Evolutionary conservation across 306 rosid species (phyloP).

Genomic region (Neltuma alba): DNA sequence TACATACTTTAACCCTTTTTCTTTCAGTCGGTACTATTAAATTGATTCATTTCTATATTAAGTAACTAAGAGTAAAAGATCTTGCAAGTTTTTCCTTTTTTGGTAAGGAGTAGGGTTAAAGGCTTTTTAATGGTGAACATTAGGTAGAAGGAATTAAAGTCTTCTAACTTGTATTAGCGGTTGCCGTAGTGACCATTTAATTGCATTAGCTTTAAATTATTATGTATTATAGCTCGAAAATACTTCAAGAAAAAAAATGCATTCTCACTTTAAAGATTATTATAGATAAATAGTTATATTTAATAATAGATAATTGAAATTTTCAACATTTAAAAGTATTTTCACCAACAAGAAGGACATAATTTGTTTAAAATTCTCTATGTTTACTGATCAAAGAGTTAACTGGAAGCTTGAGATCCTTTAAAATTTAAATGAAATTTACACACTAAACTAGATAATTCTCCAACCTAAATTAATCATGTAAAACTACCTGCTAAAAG

Average conservation of each 20-base stretch:
- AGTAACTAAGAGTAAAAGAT: too few relatives aligned
- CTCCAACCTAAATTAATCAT: not conserved
- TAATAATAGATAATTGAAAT: too few relatives aligned
- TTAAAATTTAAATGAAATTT: not conserved
- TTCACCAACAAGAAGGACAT: not conserved
- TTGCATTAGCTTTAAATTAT: too few relatives aligned
- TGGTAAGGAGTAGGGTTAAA: too few relatives aligned
- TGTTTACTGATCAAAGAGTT: not conserved
- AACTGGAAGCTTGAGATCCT: not conserved
- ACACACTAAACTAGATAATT: not conserved
- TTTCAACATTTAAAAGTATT: not conserved
- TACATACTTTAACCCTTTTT: too few relatives aligned
- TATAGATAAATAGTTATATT: not conserved
- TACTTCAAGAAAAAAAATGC: not conserved
- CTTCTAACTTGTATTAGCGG: too few relatives aligned
- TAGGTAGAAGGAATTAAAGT: too few relatives aligned
- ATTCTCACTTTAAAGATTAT: not conserved
- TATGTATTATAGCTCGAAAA: not conserved
- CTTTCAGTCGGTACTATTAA: too few relatives aligned
- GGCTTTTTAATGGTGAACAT: too few relatives aligned
- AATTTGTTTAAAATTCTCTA: not conserved
- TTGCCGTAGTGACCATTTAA: too few relatives aligned
- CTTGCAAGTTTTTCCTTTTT: too few relatives aligned
- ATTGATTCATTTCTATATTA: too few relatives aligned
- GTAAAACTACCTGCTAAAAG: not conserved